phyloP scores from a whole-genome alignment of 805 yeast species.

The Brettanomyces nanus region DNA sequence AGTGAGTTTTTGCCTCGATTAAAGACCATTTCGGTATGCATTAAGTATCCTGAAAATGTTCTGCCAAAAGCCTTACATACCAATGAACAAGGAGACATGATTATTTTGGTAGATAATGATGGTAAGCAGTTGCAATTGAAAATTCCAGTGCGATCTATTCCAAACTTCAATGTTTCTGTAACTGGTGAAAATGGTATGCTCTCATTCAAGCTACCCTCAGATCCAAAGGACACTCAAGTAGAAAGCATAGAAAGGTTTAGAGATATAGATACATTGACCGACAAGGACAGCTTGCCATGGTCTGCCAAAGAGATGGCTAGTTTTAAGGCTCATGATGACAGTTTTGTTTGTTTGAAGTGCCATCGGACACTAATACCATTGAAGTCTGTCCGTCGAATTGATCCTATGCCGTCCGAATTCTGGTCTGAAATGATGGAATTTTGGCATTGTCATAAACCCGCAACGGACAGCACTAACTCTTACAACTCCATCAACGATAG shows the following conservation, averaged over 20 bases:
- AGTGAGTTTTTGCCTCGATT: conserved; percentile 21
- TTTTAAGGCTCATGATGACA: background rate
- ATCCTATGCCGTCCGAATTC: conserved; percentile 79
- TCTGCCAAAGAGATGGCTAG: conserved; percentile 11
- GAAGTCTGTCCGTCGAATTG: conserved; percentile 26
- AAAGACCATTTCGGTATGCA: conserved; percentile 12
- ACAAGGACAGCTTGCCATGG: conserved; percentile 20
- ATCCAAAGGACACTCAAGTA: background rate
- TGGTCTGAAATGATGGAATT: conserved; percentile 96
- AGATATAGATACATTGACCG: conserved; percentile 6
- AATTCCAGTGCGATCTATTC: background rate
- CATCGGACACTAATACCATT: conserved; percentile 19
- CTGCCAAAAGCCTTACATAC: background rate
- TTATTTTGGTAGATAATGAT: background rate
- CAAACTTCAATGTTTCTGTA: background rate
- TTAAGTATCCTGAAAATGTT: conserved; percentile 5
- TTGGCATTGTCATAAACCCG: conserved; percentile 94
- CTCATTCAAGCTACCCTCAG: background rate
- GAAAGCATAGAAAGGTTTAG: background rate
- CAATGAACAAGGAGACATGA: background rate
- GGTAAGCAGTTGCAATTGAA: background rate
- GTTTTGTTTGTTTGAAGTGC: conserved; percentile 16
- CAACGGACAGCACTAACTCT: conserved; percentile 8
- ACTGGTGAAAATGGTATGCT: background rate
- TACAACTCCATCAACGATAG: conserved; percentile 17